A percentile compares a stretch with the other conserved stretches of the same genome.
These are phyloP conservation scores for Omphalea diandra DNA, from an alignment of 441 rosid species.

Conservation along the genomic window DNA sequence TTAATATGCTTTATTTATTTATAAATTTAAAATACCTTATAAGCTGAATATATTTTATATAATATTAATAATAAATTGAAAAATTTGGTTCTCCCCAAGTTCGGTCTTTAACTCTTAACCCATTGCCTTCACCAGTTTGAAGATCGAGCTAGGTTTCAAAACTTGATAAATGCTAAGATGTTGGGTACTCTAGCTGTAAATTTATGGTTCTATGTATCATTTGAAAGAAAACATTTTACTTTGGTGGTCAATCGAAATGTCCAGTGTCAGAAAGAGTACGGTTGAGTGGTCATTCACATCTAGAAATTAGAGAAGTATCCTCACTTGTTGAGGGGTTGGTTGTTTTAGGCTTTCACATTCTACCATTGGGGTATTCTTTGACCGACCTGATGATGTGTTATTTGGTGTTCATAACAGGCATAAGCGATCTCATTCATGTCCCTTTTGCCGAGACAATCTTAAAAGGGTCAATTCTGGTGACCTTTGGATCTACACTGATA, in stretches of 20 bases:
- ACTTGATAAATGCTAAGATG: too few relatives aligned
- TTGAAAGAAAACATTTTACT: background rate
- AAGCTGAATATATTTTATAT: too few relatives aligned
- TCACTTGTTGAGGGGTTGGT: background rate
- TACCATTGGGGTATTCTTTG: too few relatives aligned
- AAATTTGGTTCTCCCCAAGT: too few relatives aligned
- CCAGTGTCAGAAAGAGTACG: background rate
- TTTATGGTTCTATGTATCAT: too few relatives aligned
- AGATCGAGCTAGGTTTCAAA: too few relatives aligned
- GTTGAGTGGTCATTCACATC: background rate
- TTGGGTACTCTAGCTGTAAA: too few relatives aligned
- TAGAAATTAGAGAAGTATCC: background rate
- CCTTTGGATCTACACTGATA: conserved; percentile 70
- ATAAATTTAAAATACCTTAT: too few relatives aligned
- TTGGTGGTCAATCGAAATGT: background rate
- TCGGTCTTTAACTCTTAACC: too few relatives aligned
- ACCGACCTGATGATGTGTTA: background rate
- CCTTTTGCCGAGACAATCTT: conserved; percentile 80
- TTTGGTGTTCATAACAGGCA: conserved; percentile 46
- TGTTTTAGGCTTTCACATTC: background rate
- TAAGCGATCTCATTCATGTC: conserved; percentile 76
- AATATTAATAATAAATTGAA: too few relatives aligned
- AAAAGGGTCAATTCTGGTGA: conserved; percentile 69
- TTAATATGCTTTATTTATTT: too few relatives aligned
- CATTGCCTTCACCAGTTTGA: too few relatives aligned